A percentile compares a stretch with the other conserved stretches of the same genome.
These are phyloP conservation scores for Dothiorella sarmentorum DNA, from an alignment of 2,329 filamentous ascomycete species.

Conservation along the genomic window DNA sequence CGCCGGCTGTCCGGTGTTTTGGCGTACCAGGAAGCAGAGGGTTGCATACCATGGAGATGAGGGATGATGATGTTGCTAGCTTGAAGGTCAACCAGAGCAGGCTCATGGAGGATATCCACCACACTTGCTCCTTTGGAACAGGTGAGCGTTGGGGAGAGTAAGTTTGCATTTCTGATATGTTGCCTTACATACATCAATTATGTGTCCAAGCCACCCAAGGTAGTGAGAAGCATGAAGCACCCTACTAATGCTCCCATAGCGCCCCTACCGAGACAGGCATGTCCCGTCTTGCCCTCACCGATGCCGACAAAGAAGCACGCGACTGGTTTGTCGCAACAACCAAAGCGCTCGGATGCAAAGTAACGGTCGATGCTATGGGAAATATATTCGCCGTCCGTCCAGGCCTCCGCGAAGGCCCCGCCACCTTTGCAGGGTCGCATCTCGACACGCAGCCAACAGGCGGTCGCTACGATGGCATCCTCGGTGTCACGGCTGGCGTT, in stretches of 20 bases:
- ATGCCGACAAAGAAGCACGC: slow-evolving; percentile 67
- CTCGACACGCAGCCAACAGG: slow-evolving; percentile 56
- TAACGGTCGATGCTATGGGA: slow-evolving; percentile 71
- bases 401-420: slow-evolving; percentile 56
- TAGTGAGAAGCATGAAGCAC: not conserved
- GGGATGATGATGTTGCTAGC: slow-evolving; percentile 49
- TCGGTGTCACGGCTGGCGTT: slow-evolving; percentile 69
- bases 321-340: slow-evolving; percentile 72
- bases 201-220: no score
- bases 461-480: slow-evolving; percentile 71
- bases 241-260: slow-evolving; percentile 30
- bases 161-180: slow-evolving; percentile 27
- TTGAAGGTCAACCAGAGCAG: slow-evolving; percentile 58
- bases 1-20: not conserved
- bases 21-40: slow-evolving; percentile 29
- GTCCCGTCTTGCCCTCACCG: slow-evolving; percentile 68
- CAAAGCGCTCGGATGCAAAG: slow-evolving; percentile 60
- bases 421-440: slow-evolving; percentile 69
- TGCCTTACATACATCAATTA: no score
- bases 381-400: slow-evolving; percentile 74
- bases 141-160: slow-evolving; percentile 67
- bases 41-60: slow-evolving; percentile 47
- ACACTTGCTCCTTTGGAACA: slow-evolving; percentile 64
- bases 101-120: slow-evolving; percentile 61
- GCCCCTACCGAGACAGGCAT: slow-evolving; percentile 67